Percentiles rank a stretch among this genome's conserved stretches.
Conservation (phyloP, 371 early-diverging fungal species). For the Mortierella sp. region DNA sequence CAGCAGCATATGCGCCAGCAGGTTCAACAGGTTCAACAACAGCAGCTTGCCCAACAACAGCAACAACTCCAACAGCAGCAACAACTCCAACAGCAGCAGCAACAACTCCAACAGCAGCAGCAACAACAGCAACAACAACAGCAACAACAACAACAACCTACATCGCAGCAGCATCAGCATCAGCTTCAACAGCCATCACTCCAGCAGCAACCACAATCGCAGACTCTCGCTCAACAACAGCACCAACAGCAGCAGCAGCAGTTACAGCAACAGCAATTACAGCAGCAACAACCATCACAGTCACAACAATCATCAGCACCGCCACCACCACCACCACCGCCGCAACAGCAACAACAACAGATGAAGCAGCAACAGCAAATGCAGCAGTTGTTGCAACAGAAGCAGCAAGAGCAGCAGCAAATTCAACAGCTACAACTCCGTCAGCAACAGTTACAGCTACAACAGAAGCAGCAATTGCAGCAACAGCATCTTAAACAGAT, state of each 20-base stretch:
- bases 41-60: slow-evolving; percentile 3
- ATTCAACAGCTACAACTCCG: slow-evolving; percentile 11
- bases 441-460: background rate
- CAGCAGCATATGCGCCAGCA: slow-evolving; percentile 14
- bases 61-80: slow-evolving; percentile 18
- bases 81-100: slow-evolving; percentile 15
- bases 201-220: slow-evolving; percentile 15
- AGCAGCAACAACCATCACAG: background rate
- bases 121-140: slow-evolving; percentile 17
- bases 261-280: slow-evolving; percentile 8
- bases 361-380: background rate
- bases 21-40: slow-evolving; percentile 12
- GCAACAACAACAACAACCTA: slow-evolving; percentile 18
- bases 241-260: slow-evolving; percentile 11
- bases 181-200: slow-evolving; percentile 6
- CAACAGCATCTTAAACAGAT: background rate
- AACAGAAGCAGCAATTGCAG: background rate
- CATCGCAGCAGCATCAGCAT: slow-evolving; percentile 1
- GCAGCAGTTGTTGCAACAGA: slow-evolving; percentile 1
- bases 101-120: slow-evolving; percentile 14
- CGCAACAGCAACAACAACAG: slow-evolving; percentile 8
- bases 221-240: slow-evolving; percentile 12
- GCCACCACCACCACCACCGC: background rate
- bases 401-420: background rate
- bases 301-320: slow-evolving; percentile 13